phyloP scores from a whole-genome alignment of 371 early-diverging fungal genomes.

The Zychaea mexicana region DNA sequence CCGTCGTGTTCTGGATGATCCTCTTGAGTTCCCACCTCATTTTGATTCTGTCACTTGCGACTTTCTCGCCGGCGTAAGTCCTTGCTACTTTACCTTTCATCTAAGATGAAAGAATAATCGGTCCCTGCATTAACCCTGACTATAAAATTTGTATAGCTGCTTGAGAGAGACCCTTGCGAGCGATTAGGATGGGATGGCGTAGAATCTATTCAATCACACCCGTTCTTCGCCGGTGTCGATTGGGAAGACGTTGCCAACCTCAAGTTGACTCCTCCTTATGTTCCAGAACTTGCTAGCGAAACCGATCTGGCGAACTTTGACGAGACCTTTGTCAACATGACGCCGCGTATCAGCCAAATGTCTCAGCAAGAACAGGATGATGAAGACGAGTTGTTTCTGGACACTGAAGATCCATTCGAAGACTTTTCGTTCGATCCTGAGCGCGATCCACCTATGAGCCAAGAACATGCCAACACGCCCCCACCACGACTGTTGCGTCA shows the following conservation, averaged over 20 bases:
- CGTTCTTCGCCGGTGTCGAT: slow-evolving; percentile 66
- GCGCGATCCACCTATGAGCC: slow-evolving; percentile 4
- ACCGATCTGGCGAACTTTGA: slow-evolving; percentile 69
- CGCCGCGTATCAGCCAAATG: slow-evolving; percentile 45
- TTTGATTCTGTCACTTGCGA: slow-evolving; percentile 56
- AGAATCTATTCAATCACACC: slow-evolving; percentile 64
- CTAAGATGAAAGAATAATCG: not conserved
- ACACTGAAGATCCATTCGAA: slow-evolving; percentile 31
- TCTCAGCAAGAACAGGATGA: slow-evolving; percentile 7
- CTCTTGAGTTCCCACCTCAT: slow-evolving; percentile 68
- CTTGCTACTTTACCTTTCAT: not conserved
- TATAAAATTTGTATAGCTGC: slow-evolving; percentile 52
- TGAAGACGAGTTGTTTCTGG: slow-evolving; percentile 29
- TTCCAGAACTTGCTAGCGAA: slow-evolving; percentile 49
- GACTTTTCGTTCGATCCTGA: slow-evolving; percentile 28
- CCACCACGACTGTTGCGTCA: slow-evolving; percentile 6
- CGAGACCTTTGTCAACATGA: slow-evolving; percentile 58
- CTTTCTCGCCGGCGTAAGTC: slow-evolving; percentile 64
- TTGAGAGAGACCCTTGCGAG: slow-evolving; percentile 67
- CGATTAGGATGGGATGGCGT: slow-evolving; percentile 70
- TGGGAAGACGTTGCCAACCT: slow-evolving; percentile 67
- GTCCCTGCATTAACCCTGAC: not conserved
- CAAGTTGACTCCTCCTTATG: slow-evolving; percentile 56
- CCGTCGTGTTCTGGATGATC: slow-evolving; percentile 74
- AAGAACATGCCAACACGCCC: not conserved